Conservation (phyloP, 2,329 filamentous ascomycete species). For the Penicillium sp. region DNA sequence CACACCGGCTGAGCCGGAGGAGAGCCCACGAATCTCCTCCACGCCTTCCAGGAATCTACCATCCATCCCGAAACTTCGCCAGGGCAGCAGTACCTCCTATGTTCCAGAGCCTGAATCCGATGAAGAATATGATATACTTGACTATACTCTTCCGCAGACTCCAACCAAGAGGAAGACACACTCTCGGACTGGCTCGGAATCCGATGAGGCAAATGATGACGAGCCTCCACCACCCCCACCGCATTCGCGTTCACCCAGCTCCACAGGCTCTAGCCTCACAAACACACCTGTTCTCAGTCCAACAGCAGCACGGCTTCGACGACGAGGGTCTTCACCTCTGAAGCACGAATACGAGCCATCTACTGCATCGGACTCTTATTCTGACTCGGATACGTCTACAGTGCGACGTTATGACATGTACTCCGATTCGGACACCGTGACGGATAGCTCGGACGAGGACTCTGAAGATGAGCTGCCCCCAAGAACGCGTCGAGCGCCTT, state of each 20-base stretch:
- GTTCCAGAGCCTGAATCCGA: conserved; percentile 33
- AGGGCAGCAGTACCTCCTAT: conserved; percentile 42
- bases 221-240: conserved; percentile 50
- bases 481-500: conserved; percentile 33
- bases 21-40: conserved; percentile 50
- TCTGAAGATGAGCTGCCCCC: conserved; percentile 51
- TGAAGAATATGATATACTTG: conserved; percentile 35
- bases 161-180: conserved; percentile 33
- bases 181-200: conserved; percentile 34
- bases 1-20: conserved; percentile 31
- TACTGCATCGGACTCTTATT: conserved; percentile 66
- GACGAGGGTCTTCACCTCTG: conserved; percentile 85
- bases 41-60: conserved; percentile 53
- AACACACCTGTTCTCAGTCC: conserved; percentile 56
- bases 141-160: conserved; percentile 28
- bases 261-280: conserved; percentile 49
- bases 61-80: conserved; percentile 49
- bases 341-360: conserved; percentile 98
- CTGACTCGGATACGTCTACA: conserved; percentile 60
- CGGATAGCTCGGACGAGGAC: conserved; percentile 62
- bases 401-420: conserved; percentile 57
- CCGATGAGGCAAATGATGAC: conserved; percentile 32
- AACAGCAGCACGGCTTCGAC: conserved; percentile 55
- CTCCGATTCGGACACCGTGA: conserved; percentile 54
- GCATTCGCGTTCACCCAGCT: conserved; percentile 59